A percentile compares a stretch with the other conserved stretches of the same genome.
Conservation (phyloP, 106 monocot genomes). For the Posidonia australis region DNA sequence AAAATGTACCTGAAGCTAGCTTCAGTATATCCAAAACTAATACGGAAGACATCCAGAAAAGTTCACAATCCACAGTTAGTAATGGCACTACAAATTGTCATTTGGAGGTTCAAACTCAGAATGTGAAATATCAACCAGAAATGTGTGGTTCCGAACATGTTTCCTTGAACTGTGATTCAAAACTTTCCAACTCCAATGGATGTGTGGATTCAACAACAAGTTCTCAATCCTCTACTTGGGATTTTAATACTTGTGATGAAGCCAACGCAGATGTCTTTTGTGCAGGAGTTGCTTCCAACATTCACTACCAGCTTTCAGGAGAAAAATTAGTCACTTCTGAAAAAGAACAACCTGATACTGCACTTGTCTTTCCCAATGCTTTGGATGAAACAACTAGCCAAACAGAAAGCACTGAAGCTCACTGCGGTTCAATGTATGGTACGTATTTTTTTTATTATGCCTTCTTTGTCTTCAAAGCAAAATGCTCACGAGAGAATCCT, state of each 20-base stretch:
- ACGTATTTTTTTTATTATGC: background rate
- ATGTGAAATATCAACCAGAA: background rate
- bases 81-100: background rate
- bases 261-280: background rate
- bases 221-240: background rate
- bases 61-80: background rate
- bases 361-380: constrained; percentile 1
- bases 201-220: background rate
- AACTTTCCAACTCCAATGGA: background rate
- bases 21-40: background rate
- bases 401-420: constrained; percentile 2
- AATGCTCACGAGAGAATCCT: background rate
- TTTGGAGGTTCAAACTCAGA: background rate
- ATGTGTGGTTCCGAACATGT: background rate
- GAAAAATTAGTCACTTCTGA: background rate
- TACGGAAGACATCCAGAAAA: background rate
- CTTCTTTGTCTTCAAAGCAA: background rate
- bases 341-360: background rate
- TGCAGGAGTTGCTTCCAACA: background rate
- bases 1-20: background rate
- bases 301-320: background rate
- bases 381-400: background rate
- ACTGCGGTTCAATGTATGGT: constrained; percentile 4
- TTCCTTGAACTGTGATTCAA: background rate
- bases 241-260: background rate